A percentile compares a stretch with the other conserved stretches of the same genome.
These are phyloP conservation scores for Calonectria fujianensis DNA, from an alignment of 2,329 filamentous ascomycete species.

Conservation along the genomic window DNA sequence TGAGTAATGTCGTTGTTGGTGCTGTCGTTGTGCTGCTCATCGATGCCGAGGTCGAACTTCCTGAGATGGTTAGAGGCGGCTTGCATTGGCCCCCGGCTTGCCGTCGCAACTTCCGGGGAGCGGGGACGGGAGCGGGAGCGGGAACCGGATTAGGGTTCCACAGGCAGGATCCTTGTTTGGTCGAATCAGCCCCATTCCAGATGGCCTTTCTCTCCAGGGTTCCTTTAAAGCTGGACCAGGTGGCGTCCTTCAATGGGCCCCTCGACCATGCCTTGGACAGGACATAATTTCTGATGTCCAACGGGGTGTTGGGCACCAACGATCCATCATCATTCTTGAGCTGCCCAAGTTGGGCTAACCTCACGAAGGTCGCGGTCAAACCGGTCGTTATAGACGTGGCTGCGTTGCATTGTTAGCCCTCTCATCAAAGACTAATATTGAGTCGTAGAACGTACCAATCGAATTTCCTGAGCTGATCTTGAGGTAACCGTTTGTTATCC, in stretches of 20 bases:
- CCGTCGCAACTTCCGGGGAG: background rate
- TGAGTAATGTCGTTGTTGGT: background rate
- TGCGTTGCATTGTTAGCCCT: background rate
- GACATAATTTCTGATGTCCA: background rate
- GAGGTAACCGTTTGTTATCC: background rate
- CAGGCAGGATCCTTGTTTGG: background rate
- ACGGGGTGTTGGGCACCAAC: background rate
- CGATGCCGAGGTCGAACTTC: background rate
- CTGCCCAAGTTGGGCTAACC: background rate
- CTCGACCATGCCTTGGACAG: background rate
- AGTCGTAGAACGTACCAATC: background rate
- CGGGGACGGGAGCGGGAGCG: background rate
- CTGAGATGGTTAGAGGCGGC: background rate
- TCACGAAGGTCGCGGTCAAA: background rate
- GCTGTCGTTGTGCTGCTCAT: background rate
- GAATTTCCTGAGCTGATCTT: background rate
- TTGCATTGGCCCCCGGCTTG: background rate
- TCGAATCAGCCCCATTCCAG: background rate
- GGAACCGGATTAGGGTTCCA: background rate
- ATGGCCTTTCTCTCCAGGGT: background rate
- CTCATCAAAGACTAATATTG: fast-evolving
- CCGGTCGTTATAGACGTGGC: background rate
- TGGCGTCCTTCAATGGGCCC: background rate
- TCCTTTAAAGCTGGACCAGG: background rate
- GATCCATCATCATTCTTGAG: background rate